Conservation (phyloP, 179 eudicot species). For the Corrigiola litoralis region DNA sequence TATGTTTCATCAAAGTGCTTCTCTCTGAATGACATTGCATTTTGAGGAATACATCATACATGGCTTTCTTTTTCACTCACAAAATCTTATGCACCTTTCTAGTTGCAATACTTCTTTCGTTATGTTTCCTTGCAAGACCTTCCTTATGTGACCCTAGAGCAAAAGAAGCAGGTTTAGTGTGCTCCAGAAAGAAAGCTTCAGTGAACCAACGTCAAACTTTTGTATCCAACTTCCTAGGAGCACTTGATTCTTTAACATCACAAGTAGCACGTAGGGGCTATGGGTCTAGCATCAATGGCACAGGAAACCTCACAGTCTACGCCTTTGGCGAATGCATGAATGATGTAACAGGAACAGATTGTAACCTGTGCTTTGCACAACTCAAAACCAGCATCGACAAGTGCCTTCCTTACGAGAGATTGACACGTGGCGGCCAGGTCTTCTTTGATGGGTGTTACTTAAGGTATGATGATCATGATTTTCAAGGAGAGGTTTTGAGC, state of each 20-base stretch:
- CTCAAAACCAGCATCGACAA: constrained; percentile 34
- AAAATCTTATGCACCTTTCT: constrained; percentile 1
- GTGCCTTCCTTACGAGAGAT: constrained; percentile 43
- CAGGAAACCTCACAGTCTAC: constrained; percentile 33
- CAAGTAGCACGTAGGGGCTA: constrained; percentile 16
- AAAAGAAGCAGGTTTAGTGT: constrained; percentile 33
- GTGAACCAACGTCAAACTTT: constrained; percentile 28
- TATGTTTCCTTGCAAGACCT: neutral
- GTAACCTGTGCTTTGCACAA: constrained; percentile 42
- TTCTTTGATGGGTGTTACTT: constrained; percentile 51
- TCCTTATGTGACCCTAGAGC: constrained; percentile 41
- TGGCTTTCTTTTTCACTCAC: neutral
- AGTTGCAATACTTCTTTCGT: constrained; percentile 10
- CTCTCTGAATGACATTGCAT: neutral
- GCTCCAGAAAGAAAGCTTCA: constrained; percentile 39
- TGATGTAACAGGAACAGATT: constrained; percentile 40
- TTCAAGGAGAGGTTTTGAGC: constrained; percentile 33
- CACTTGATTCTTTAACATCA: constrained; percentile 31
- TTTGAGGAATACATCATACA: neutral
- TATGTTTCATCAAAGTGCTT: neutral
- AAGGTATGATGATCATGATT: constrained; percentile 39
- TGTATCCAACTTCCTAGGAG: constrained; percentile 38
- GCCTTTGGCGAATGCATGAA: constrained; percentile 47
- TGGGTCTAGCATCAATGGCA: constrained; percentile 23
- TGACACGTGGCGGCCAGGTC: constrained; percentile 37